Percentiles rank a stretch among this genome's conserved stretches.
These are phyloP conservation scores for Trichoderma simmonsii DNA, from an alignment of 2,329 filamentous ascomycete species.

Conservation along the genomic window DNA sequence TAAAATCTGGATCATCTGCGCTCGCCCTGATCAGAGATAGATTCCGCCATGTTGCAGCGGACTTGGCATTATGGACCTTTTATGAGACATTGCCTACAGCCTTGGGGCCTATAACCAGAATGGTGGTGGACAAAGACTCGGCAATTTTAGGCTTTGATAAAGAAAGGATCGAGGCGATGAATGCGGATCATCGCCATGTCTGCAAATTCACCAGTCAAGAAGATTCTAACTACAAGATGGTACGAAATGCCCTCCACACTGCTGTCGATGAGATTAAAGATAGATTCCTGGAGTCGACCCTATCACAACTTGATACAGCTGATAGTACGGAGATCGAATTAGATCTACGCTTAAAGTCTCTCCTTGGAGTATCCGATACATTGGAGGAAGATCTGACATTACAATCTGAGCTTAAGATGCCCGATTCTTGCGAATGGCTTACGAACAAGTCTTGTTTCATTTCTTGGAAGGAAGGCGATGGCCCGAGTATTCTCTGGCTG, in stretches of 20 bases:
- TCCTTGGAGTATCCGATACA: background rate
- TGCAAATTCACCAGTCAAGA: background rate
- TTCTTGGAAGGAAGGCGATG: background rate
- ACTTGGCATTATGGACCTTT: slow-evolving; percentile 14
- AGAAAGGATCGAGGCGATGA: slow-evolving; percentile 8
- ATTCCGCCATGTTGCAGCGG: slow-evolving; percentile 10
- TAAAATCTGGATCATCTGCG: background rate
- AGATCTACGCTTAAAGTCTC: background rate
- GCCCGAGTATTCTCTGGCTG: background rate
- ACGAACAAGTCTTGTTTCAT: background rate
- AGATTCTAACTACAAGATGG: slow-evolving; percentile 12
- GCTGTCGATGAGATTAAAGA: slow-evolving; percentile 12
- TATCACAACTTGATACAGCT: background rate
- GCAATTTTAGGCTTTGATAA: slow-evolving; percentile 15
- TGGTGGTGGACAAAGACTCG: slow-evolving; percentile 9
- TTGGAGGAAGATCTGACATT: slow-evolving; percentile 9
- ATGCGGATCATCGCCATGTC: slow-evolving; percentile 12
- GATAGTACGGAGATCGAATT: background rate
- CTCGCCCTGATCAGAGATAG: background rate
- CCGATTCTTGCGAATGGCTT: slow-evolving; percentile 15
- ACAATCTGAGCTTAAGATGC: background rate
- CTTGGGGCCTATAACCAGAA: background rate
- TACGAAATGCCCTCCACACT: slow-evolving; percentile 11
- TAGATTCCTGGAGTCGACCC: background rate
- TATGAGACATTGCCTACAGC: slow-evolving; percentile 5